Evolutionary conservation across 2,329 filamentous ascomycete genomes (phyloP), one percentile per base, ranked within the genome.

Genomic region (Penicillium sp.): DNA sequence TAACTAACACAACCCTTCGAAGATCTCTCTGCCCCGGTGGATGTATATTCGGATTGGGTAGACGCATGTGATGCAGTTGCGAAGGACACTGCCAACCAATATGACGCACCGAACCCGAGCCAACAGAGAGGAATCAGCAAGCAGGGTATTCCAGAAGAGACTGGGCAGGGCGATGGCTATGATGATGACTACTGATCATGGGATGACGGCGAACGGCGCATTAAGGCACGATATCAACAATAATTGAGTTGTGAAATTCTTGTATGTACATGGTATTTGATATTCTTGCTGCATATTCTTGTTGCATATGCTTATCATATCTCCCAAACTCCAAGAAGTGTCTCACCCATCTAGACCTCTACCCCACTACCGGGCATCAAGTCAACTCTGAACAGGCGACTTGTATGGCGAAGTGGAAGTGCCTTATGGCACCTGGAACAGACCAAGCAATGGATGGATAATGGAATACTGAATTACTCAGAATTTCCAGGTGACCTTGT

Each of bases 1-100:
- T 31, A 10, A 45, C 49, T 59, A 12, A 57, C 45, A 60, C 12
- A 50, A 44, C 6, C 6, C 13, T 36, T 19, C 7, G 8, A 61
- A 96, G 91, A 96, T 75, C 86, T 97, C 27, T 96, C 91, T 27
- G 90, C 90, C 15, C 86, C 91, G 0, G 92, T 99, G 47, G 94
- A 99, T 73, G 93, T 99, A 8, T 99, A 99, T 72, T 90, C 91
- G 35, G 94, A 97, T 75, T 99, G 94, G 94, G 91, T 99, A 62
- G 94, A 99, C 77, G 94, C 94, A n/a, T 90, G 88, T 72, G 88
- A 91, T 70, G 82, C 85, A 6, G 87, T 90, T 49, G 87, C 87
- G 17, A 87, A 89, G 69, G 81, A 86, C 59, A 79, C 81, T 21
- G 81, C 79, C 41, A 70, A 68, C 51, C 70, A 70, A 49, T 72